Evolutionary conservation across 1,284 basidiomycete genomes (phyloP).

Genomic region (Trametes sp.): DNA sequence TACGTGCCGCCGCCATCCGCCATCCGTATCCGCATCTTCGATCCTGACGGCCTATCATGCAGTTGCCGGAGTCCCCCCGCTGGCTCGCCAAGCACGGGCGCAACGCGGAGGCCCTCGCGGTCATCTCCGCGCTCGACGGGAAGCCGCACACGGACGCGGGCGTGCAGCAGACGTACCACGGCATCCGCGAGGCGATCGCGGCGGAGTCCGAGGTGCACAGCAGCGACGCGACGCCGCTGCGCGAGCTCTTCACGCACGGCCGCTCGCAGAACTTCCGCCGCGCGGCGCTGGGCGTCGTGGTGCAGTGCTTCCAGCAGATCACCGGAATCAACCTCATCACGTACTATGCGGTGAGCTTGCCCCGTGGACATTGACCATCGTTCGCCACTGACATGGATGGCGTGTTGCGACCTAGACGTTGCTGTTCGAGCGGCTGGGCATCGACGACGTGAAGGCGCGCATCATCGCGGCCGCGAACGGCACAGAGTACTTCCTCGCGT

Average conservation of each 20-base stretch:
- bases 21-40: not conserved
- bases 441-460: slow-evolving; percentile 66
- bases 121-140: slow-evolving; percentile 69
- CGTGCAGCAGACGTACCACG: slow-evolving; percentile 62
- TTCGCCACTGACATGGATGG: not conserved
- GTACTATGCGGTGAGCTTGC: slow-evolving; percentile 27
- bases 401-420: slow-evolving; percentile 49
- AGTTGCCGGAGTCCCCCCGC: slow-evolving; percentile 77
- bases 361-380: not conserved
- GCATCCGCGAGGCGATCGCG: slow-evolving; percentile 59
- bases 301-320: slow-evolving; percentile 78
- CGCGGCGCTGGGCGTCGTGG: slow-evolving; percentile 61
- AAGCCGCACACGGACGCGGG: slow-evolving; percentile 58
- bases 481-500: slow-evolving; percentile 73
- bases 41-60: not conserved
- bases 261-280: slow-evolving; percentile 72
- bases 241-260: slow-evolving; percentile 65
- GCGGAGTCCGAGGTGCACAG: slow-evolving; percentile 31
- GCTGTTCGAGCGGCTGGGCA: slow-evolving; percentile 65
- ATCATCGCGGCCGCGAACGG: slow-evolving; percentile 75
- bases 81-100: slow-evolving; percentile 73
- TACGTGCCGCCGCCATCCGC: slow-evolving; percentile 44
- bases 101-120: slow-evolving; percentile 66
- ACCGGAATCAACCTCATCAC: slow-evolving; percentile 73
- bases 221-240: slow-evolving; percentile 44